Percentiles rank a stretch among this genome's conserved stretches.
These are phyloP conservation scores for Martensiomyces pterosporus DNA, from an alignment of 192 early-diverging fungal species.

Conservation along the genomic window DNA sequence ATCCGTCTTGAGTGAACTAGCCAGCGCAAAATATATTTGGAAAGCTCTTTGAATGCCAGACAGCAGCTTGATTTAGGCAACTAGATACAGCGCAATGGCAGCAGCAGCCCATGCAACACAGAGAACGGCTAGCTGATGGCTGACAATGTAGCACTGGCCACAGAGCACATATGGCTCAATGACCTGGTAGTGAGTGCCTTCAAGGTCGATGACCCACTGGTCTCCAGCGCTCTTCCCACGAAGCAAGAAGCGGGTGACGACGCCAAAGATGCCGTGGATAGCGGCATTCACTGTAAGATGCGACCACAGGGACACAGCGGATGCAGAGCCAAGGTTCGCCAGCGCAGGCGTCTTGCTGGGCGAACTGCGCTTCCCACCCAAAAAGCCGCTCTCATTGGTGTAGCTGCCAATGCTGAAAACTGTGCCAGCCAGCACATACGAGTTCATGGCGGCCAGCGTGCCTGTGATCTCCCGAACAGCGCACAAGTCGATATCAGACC, in stretches of 20 bases:
- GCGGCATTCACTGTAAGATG: neutral
- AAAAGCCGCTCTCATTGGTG: neutral
- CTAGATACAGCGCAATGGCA: constrained; percentile 11
- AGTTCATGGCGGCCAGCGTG: constrained; percentile 3
- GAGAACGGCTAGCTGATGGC: constrained; percentile 13
- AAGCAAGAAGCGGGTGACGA: constrained; percentile 16
- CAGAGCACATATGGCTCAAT: constrained; percentile 21
- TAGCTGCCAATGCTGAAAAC: constrained; percentile 2
- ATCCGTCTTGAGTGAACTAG: too few relatives aligned
- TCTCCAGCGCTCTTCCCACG: constrained; percentile 13
- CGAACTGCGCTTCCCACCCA: too few relatives aligned
- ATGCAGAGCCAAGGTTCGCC: neutral
- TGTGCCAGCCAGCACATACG: constrained; percentile 4
- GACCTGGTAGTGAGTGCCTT: constrained; percentile 9
- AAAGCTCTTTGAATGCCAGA: too few relatives aligned
- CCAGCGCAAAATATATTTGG: too few relatives aligned
- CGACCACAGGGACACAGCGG: constrained; percentile 20
- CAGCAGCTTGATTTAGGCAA: constrained; percentile 5
- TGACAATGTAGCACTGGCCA: constrained; percentile 18
- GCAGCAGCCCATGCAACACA: constrained; percentile 6
- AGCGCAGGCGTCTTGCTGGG: neutral
- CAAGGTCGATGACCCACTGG: constrained; percentile 29
- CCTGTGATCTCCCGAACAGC: constrained; percentile 6
- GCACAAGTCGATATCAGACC: neutral
- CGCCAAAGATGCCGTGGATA: neutral